Evolutionary conservation across 106 monocot genomes (phyloP), one percentile per base, ranked within the genome.

Genomic region (Agapanthus africanus): DNA sequence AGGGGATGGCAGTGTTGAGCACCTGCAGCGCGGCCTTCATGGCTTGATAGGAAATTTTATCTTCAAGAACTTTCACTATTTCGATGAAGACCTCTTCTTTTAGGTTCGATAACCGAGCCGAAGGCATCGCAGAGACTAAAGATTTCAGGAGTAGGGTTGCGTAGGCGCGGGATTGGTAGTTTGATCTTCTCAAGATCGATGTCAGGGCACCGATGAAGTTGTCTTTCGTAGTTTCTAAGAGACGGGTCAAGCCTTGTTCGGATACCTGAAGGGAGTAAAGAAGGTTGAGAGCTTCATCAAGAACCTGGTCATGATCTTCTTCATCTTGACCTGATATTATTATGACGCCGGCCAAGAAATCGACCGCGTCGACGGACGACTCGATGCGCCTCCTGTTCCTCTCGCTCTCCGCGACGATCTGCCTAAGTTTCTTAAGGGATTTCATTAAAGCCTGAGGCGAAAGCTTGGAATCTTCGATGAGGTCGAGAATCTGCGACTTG

Each of bases 21-120:
- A 79, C 49, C 26, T 79, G 73, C 41, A 91, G 35, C 9, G 84
- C 86, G 3, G 77, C 79, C 74, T 77, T 87, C 34, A 52, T 75
- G 0, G 87, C 76, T 60, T 72, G 66, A 13, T 40, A 41, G 1
- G 41, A 81, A 4, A 84, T 68, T 23, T 66, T 37, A 15, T 84
- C 87, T 19, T 42, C 51, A 4, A 91, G 6, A 0, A 78, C 77
- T 0, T 38, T 77, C 54, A 82, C 74, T 1, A 84, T 46, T 56
- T 70, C 91, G 27, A 66, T 67, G 65, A 84, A 74, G 25, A 90
- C 54, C 22, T 70, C 68, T 4, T 65, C 34, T 15, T 44, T 66
- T 22, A 66, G 11, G 40, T 41, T 18, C 46, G 13, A 15, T 19
- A 2, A 0, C 14, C n/a, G 11, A 2, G 10, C 0, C 11, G 51